Conservation (phyloP, 192 early-diverging fungal genomes). For the Linderina pennispora region DNA sequence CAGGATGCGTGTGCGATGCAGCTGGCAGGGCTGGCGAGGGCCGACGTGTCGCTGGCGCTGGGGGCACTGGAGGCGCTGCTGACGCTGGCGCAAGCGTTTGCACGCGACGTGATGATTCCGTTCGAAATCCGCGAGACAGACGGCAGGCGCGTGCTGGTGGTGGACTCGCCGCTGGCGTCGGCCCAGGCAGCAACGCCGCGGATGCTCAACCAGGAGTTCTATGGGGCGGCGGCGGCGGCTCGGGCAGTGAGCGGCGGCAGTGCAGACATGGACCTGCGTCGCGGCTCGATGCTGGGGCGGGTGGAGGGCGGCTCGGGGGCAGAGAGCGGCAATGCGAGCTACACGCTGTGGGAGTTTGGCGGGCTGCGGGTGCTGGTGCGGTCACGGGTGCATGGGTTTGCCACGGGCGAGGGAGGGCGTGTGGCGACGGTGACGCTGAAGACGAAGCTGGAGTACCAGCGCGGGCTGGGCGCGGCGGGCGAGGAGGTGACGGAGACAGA, state of each 20-base stretch:
- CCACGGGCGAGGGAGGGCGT: neutral
- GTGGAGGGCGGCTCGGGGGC: neutral
- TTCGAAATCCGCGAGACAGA: slow-evolving; percentile 7
- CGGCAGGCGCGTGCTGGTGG: slow-evolving; percentile 6
- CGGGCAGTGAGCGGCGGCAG: too few relatives aligned
- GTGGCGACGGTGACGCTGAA: slow-evolving; percentile 23
- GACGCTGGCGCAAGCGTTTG: slow-evolving; percentile 25
- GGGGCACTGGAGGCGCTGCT: slow-evolving; percentile 27
- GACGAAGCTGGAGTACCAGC: slow-evolving; percentile 30
- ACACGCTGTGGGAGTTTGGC: slow-evolving; percentile 43
- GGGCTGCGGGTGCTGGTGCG: slow-evolving; percentile 30
- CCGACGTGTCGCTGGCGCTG: slow-evolving; percentile 28
- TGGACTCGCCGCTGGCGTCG: slow-evolving; percentile 23
- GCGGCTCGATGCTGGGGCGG: slow-evolving; percentile 8
- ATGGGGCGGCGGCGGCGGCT: slow-evolving; percentile 4
- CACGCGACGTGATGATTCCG: slow-evolving; percentile 25
- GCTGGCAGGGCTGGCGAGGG: slow-evolving; percentile 11
- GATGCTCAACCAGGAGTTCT: slow-evolving; percentile 20
- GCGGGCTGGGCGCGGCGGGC: neutral
- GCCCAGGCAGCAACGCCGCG: slow-evolving; percentile 22
- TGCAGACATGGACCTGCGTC: slow-evolving; percentile 14
- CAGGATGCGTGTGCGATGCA: slow-evolving; percentile 9
- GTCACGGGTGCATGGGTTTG: slow-evolving; percentile 32
- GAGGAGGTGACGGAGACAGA: slow-evolving; percentile 31
- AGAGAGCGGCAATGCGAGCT: slow-evolving; percentile 14